phyloP scores from a whole-genome alignment of 768 basidiomycete genomes.

The Hirschioporus abietinus region DNA sequence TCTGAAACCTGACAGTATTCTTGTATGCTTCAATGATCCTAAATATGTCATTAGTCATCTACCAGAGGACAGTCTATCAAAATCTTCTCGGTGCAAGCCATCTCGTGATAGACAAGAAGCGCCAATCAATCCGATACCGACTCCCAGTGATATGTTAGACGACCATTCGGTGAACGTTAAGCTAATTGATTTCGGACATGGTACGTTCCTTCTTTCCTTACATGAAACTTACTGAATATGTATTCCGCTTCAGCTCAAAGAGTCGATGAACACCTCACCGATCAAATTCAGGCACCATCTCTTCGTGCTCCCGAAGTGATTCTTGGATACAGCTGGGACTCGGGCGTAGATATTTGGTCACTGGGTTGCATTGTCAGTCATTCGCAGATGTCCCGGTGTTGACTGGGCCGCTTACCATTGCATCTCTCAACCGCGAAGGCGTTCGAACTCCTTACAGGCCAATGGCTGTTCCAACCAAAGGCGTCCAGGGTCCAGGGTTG shows the following conservation, averaged over 20 bases:
- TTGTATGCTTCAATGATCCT: background rate
- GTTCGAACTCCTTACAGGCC: background rate
- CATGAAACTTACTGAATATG: background rate
- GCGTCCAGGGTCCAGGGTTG: background rate
- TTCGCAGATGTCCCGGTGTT: background rate
- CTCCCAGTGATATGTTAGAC: background rate
- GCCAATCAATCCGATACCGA: background rate
- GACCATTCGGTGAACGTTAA: background rate
- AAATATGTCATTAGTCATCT: background rate
- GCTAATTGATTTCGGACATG: constrained; percentile 2
- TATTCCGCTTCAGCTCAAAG: background rate
- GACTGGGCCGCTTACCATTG: background rate
- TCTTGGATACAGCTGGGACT: background rate
- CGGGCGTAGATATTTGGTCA: constrained; percentile 3
- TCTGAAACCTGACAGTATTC: constrained; percentile 1
- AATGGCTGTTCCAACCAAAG: background rate
- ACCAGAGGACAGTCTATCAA: background rate
- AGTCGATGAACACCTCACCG: background rate
- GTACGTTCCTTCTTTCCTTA: background rate
- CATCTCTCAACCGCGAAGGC: background rate
- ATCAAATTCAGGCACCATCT: background rate
- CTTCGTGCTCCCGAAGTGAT: constrained; percentile 5
- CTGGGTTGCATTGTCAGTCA: constrained; percentile 4
- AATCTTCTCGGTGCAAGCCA: background rate
- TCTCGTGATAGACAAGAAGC: background rate